Evolutionary conservation across 2,329 filamentous ascomycete genomes (phyloP).

Genomic region (Ilyonectria sp.): DNA sequence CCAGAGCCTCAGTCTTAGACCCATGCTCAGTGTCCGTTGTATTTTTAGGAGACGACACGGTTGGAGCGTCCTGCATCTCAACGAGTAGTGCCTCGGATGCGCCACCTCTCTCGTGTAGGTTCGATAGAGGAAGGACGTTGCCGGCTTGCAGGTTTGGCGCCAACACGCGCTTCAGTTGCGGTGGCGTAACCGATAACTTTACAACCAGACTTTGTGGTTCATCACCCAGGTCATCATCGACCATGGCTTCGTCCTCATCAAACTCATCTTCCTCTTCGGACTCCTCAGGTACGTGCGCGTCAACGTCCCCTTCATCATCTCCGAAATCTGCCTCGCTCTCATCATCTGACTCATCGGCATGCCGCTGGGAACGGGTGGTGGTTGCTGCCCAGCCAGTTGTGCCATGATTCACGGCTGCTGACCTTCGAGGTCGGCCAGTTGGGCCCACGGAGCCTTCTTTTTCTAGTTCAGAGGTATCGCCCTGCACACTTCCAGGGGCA

Average conservation of each 20-base stretch:
- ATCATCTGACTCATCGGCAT: conserved; percentile 71
- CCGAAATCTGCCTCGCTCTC: conserved; percentile 83
- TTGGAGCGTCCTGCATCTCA: conserved; percentile 48
- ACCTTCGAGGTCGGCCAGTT: conserved; percentile 65
- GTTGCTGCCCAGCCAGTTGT: conserved; percentile 63
- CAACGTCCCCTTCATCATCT: conserved; percentile 80
- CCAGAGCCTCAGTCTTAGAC: conserved; percentile 12
- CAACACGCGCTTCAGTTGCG: conserved; percentile 54
- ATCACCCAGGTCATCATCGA: conserved; percentile 67
- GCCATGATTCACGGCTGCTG: conserved; percentile 64
- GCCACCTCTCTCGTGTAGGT: conserved; percentile 30
- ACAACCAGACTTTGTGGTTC: conserved; percentile 78
- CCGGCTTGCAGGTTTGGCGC: conserved; percentile 40
- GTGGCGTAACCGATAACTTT: conserved; percentile 73
- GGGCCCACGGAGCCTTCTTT: conserved; percentile 59
- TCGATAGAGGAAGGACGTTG: conserved; percentile 43
- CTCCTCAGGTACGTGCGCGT: conserved; percentile 75
- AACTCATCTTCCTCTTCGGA: conserved; percentile 72
- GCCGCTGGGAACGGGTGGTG: conserved; percentile 52
- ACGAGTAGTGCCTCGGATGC: conserved; percentile 34
- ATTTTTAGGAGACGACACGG: conserved; percentile 3
- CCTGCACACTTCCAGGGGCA: conserved; percentile 62
- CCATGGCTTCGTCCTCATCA: conserved; percentile 71
- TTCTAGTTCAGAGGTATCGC: conserved; percentile 58
- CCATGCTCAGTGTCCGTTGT: neutral